These are phyloP conservation scores for Colletotrichum australisinense DNA, from an alignment of 2,329 filamentous ascomycete genomes.

Conservation along the genomic window DNA sequence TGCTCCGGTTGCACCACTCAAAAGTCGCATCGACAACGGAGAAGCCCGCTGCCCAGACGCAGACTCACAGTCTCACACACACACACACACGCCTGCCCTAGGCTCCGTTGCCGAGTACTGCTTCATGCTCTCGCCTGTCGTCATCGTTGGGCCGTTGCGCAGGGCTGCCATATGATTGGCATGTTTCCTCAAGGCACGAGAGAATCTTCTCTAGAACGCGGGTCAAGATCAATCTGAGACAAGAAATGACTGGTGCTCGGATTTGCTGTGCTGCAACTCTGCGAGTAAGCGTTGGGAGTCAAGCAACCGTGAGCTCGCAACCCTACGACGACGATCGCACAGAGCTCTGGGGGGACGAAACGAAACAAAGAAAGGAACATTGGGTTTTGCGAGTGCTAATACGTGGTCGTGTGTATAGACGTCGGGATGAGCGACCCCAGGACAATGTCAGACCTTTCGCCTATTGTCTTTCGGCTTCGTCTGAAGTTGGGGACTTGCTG, in stretches of 20 bases:
- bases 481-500: background rate
- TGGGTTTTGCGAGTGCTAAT: no score
- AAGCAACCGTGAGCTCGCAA: background rate
- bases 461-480: background rate
- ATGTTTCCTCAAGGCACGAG: background rate
- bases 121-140: background rate
- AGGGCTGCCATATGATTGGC: background rate
- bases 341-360: background rate
- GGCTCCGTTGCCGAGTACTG: background rate
- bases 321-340: background rate
- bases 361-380: background rate
- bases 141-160: conserved; percentile 7
- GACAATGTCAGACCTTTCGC: background rate
- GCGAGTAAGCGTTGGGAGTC: background rate
- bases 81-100: background rate
- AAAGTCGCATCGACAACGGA: background rate
- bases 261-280: background rate
- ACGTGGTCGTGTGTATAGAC: background rate
- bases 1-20: background rate
- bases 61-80: no score
- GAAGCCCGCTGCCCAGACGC: background rate
- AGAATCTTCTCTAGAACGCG: background rate
- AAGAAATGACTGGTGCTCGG: background rate
- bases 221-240: background rate
- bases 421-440: background rate